Evolutionary conservation across 164 flowering plant species (phyloP), one percentile per base, ranked within the genome.

Genomic region (Pachysandra terminalis): DNA sequence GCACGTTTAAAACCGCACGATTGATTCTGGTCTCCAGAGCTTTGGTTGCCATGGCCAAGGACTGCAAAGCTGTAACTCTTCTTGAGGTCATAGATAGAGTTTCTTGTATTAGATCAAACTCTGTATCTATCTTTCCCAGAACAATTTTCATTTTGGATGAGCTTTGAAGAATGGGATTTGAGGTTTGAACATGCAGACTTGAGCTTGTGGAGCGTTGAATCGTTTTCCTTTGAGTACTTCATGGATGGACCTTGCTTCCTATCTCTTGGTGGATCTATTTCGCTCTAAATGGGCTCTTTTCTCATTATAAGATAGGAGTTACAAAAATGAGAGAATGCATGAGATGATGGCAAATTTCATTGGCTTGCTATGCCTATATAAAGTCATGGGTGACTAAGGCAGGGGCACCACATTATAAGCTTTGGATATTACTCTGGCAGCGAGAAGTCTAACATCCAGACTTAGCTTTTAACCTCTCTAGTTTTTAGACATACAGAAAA

Each of bases 21-120:
- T 89, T 87, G 56, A 89, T 83, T 40, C 91, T 64, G 3, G 89
- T 75, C 10, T 89, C 89, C 16, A 89, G 84, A 5, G 91, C 87
- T 76, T 84, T 87, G 12, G 71, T 67, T 6, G 90, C 75, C 68
- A 87, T 82, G 63, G 90, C 81, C 19, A 77, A 57, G 24, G 91
- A 79, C 58, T 86, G 96, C 10, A 87, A 64, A 14, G 90, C 90
- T 7, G 83, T 83, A 6, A 85, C 67, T 49, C 80, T 73, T 68
- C 60, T 79, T 23, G 89, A 82, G 0, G 83, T 74, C 8, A 71
- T 37, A 12, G 77, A 52, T 22, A 86, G 64, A 40, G 73, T 69
- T 56, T 85, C 78, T 35, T 78, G 72, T 0, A 82, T 67, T 10
- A 55, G 0, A 14, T 65, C 66, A 41, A 87, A 76, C 15, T 63